Percentiles rank a stretch among this genome's conserved stretches.
Evolutionary conservation across 495 filamentous ascomycete species (phyloP).

Genomic region (Neurospora pannonica): DNA sequence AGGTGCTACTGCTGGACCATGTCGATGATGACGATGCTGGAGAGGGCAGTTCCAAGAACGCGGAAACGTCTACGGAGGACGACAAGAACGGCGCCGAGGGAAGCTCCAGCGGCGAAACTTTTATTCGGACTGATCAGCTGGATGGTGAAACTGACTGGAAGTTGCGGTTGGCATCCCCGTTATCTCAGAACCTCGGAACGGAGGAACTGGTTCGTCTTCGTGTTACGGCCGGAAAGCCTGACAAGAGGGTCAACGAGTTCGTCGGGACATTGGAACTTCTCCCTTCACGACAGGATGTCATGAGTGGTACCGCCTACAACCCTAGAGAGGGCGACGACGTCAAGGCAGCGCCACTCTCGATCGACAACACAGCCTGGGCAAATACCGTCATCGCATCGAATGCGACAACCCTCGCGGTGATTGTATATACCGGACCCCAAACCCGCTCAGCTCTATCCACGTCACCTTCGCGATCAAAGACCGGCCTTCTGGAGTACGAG

Average conservation of each 20-base stretch:
- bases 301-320: constrained; percentile 17
- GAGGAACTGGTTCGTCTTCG: constrained; percentile 62
- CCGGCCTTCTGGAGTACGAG: constrained; percentile 85
- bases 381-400: constrained; percentile 96
- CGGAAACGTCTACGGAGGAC: neutral
- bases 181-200: constrained; percentile 65
- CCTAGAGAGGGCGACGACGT: constrained; percentile 13
- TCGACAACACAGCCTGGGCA: constrained; percentile 98
- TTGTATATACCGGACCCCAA: constrained; percentile 91
- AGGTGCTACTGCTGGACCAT: constrained; percentile 34
- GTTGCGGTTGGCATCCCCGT: constrained; percentile 70
- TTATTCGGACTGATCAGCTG: constrained; percentile 94
- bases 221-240: constrained; percentile 78
- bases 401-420: constrained; percentile 73
- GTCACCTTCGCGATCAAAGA: constrained; percentile 81
- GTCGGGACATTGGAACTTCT: constrained; percentile 66
- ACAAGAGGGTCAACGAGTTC: constrained; percentile 89
- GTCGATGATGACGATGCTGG: constrained; percentile 17
- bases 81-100: constrained; percentile 12
- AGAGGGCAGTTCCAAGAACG: constrained; percentile 16
- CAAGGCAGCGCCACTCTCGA: constrained; percentile 65
- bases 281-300: constrained; percentile 31
- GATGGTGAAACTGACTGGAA: constrained; percentile 99
- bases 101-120: constrained; percentile 66
- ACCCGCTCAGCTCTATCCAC: constrained; percentile 93